These are phyloP conservation scores for Boletellus sp. DNA, from an alignment of 1,284 basidiomycete genomes.

Conservation along the genomic window DNA sequence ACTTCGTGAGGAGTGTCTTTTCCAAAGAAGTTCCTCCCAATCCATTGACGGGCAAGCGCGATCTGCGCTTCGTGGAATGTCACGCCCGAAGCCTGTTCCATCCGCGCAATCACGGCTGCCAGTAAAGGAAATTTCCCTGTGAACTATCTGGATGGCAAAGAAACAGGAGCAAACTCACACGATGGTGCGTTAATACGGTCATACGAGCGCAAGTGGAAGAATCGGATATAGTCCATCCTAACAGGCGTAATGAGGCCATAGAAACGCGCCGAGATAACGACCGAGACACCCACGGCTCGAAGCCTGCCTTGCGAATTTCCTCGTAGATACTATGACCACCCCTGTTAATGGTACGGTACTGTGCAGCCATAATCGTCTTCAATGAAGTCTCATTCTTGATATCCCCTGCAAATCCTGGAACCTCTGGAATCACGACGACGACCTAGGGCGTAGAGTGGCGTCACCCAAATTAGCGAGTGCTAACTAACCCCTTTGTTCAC, in stretches of 20 bases:
- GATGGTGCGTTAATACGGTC: slow-evolving; percentile 87
- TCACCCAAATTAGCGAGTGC: slow-evolving; percentile 4
- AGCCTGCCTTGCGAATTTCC: slow-evolving; percentile 73
- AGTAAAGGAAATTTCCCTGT: not conserved
- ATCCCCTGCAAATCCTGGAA: slow-evolving; percentile 81
- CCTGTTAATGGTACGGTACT: slow-evolving; percentile 84
- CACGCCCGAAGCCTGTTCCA: slow-evolving; percentile 75
- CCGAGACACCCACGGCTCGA: slow-evolving; percentile 67
- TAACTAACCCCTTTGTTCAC: not conserved
- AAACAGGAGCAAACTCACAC: slow-evolving; percentile 35
- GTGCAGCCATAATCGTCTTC: slow-evolving; percentile 81
- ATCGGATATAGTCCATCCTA: slow-evolving; percentile 76
- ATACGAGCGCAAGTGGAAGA: slow-evolving; percentile 88
- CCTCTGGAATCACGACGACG: slow-evolving; percentile 78
- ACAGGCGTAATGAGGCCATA: slow-evolving; percentile 9
- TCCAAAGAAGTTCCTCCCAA: slow-evolving; percentile 48
- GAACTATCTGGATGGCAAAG: not conserved
- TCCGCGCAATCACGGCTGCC: slow-evolving; percentile 59
- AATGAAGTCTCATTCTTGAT: slow-evolving; percentile 68
- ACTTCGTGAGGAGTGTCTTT: slow-evolving; percentile 49
- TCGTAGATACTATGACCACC: slow-evolving; percentile 87
- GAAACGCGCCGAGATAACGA: not conserved
- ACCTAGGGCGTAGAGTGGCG: slow-evolving; percentile 43
- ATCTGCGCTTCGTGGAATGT: slow-evolving; percentile 84
- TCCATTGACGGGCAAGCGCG: slow-evolving; percentile 81